Evolutionary conservation across 108 stramenopile species (phyloP).

Genomic region (Nitzschia sp.): DNA sequence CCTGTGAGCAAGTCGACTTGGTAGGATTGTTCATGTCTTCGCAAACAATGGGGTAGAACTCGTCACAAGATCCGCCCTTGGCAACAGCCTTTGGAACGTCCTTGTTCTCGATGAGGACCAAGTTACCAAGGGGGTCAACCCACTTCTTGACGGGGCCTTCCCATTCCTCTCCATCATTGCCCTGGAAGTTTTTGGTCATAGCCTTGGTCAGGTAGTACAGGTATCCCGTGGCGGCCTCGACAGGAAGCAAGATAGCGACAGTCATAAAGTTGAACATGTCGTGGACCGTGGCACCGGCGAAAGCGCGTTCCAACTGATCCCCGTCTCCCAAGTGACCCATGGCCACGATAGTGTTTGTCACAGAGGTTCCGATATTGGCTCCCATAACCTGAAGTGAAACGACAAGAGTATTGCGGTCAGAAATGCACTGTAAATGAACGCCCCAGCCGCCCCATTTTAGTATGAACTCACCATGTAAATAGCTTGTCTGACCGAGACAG

Average conservation of each 20-base stretch:
- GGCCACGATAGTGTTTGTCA: constrained; percentile 88
- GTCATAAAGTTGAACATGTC: constrained; percentile 91
- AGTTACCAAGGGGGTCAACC: constrained; percentile 65
- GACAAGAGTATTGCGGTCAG: no score
- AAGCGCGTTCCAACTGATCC: constrained; percentile 86
- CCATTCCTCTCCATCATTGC: constrained; percentile 68
- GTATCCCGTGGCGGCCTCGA: constrained; percentile 70
- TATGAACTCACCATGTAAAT: constrained; percentile 91
- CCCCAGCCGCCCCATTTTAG: no score
- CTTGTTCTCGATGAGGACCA: constrained; percentile 82
- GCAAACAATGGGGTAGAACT: constrained; percentile 72
- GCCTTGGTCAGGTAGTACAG: constrained; percentile 62
- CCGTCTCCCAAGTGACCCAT: constrained; percentile 88
- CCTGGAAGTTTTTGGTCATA: constrained; percentile 50
- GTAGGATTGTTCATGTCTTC: constrained; percentile 42
- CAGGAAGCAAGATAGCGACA: constrained; percentile 78
- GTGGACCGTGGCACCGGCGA: constrained; percentile 91
- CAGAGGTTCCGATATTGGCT: constrained; percentile 65
- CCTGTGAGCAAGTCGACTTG: constrained; percentile 50
- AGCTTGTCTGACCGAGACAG: constrained; percentile 62
- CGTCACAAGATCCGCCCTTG: constrained; percentile 46
- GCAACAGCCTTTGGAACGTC: constrained; percentile 75
- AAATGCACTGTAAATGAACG: no score
- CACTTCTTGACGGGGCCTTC: constrained; percentile 80
- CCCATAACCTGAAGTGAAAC: no score